phyloP scores from a whole-genome alignment of 139 green algal genomes.

The Yamagishiella unicocca region DNA sequence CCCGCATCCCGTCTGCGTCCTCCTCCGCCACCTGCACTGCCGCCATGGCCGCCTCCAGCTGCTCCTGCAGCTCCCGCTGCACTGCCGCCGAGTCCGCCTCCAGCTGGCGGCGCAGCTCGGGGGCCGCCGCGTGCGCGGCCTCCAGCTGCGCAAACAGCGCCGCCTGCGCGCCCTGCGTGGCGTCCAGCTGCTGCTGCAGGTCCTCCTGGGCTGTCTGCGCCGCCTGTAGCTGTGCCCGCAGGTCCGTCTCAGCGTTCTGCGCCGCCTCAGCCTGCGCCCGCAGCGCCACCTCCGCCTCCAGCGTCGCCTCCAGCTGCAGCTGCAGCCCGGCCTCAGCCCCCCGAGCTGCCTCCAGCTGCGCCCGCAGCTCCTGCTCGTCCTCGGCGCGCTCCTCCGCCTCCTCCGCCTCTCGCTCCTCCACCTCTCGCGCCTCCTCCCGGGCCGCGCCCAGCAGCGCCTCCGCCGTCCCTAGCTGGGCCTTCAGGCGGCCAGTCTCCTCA shows the following conservation, averaged over 20 bases:
- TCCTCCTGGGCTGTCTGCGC: neutral
- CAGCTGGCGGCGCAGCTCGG: neutral
- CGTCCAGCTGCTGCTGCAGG: neutral
- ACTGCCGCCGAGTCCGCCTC: no score
- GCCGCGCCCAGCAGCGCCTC: neutral
- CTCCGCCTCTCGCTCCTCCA: neutral
- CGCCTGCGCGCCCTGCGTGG: neutral
- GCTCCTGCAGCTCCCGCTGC: constrained; percentile 10
- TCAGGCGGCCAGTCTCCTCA: neutral
- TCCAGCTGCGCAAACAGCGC: constrained; percentile 7
- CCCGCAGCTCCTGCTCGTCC: neutral
- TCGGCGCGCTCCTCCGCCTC: neutral
- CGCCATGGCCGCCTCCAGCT: constrained; percentile 11
- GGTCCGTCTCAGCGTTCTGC: neutral
- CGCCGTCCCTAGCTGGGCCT: neutral
- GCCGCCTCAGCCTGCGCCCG: constrained; percentile 28
- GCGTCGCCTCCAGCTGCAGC: neutral
- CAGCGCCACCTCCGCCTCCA: constrained; percentile 10
- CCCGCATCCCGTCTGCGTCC: constrained; percentile 50
- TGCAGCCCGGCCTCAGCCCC: constrained; percentile 15
- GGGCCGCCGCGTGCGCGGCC: neutral
- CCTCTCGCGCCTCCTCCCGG: neutral
- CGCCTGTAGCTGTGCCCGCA: neutral
- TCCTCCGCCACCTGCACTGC: constrained; percentile 15
- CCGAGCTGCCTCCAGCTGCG: neutral